Percentiles rank a stretch among this genome's conserved stretches.
Conservation (phyloP, 257 asterid genomes). For the Salvia splendens region DNA sequence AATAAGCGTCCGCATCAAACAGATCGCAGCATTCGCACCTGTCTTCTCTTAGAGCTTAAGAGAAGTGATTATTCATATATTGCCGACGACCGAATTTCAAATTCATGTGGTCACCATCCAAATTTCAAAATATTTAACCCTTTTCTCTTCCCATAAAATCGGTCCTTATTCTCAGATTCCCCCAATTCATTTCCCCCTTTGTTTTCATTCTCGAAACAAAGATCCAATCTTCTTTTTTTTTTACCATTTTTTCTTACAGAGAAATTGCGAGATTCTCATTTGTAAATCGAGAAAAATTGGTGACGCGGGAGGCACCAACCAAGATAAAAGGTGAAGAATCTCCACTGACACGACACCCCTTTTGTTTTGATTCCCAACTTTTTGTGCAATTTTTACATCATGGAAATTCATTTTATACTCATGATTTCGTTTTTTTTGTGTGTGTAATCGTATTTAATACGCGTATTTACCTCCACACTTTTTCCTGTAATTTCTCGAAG, state of each 20-base stretch:
- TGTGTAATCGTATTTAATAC: background rate
- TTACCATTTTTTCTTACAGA: background rate
- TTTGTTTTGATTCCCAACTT: constrained; percentile 37
- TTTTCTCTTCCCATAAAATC: background rate
- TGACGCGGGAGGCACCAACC: constrained; percentile 54
- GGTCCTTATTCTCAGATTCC: background rate
- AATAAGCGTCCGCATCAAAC: constrained; percentile 9
- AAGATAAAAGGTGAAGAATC: constrained; percentile 50
- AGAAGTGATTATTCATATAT: background rate
- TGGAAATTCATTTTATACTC: constrained; percentile 17
- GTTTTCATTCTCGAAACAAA: background rate
- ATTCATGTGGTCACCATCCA: constrained; percentile 10
- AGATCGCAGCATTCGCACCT: constrained; percentile 29
- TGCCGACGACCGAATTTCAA: background rate
- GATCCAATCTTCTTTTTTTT: constrained; percentile 31
- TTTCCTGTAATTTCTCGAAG: constrained; percentile 36
- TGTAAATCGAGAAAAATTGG: constrained; percentile 33
- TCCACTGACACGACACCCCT: constrained; percentile 47
- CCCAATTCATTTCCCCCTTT: background rate
- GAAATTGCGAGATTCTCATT: constrained; percentile 26
- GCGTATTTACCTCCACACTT: background rate
- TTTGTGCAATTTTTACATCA: constrained; percentile 37
- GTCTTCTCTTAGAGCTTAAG: constrained; percentile 20
- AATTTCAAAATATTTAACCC: constrained; percentile 12
- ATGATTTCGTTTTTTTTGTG: background rate